phyloP scores from a whole-genome alignment of 2,329 filamentous ascomycete genomes.

The Colletotrichum sp. region DNA sequence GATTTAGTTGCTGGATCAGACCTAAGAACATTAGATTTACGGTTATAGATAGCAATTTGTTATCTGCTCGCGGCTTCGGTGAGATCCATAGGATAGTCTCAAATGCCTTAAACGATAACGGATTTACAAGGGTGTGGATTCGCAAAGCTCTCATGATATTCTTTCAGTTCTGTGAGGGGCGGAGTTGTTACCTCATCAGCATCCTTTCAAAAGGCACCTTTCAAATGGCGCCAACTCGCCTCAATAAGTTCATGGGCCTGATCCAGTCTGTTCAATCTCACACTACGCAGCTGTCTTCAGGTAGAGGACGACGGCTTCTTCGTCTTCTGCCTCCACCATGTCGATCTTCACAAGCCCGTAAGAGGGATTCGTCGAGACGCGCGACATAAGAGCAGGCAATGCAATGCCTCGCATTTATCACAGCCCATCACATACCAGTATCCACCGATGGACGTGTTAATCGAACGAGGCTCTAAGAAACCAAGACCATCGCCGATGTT shows the following conservation, averaged over 20 bases:
- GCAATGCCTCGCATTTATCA: not conserved
- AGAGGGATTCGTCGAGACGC: not conserved
- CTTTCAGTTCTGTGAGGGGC: not conserved
- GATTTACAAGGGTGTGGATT: not conserved
- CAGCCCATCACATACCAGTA: not conserved
- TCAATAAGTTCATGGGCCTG: not conserved
- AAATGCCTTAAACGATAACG: not conserved
- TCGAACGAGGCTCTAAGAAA: not conserved
- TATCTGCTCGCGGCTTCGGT: not conserved
- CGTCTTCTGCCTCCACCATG: not conserved
- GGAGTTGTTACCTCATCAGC: not conserved
- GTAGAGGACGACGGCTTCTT: not conserved
- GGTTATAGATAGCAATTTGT: accelerated
- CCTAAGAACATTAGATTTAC: not conserved
- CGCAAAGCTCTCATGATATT: not conserved
- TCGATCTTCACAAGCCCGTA: not conserved
- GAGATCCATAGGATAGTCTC: not conserved
- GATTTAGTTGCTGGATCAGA: not conserved
- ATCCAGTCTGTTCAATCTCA: not conserved
- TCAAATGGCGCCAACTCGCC: not conserved
- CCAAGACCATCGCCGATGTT: not conserved
- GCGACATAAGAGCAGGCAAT: not conserved
- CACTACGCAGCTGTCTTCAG: not conserved
- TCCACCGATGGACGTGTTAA: not conserved
- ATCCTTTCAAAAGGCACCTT: not conserved